Conservation (phyloP, 805 yeast species). For the Metschnikowia picachoensis region DNA sequence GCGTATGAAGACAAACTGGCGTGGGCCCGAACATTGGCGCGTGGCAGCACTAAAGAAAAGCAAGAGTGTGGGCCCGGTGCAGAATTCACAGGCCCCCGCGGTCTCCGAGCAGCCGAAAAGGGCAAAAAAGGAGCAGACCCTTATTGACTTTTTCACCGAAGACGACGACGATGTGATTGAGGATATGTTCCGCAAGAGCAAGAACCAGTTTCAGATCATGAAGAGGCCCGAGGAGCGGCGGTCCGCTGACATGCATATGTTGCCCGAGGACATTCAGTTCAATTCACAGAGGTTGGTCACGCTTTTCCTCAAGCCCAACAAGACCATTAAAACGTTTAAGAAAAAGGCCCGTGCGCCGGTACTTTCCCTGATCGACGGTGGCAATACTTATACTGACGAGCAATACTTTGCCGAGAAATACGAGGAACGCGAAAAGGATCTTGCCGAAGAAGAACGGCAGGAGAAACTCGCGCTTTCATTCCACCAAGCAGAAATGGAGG, state of each 20-base stretch:
- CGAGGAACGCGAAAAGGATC: conserved; percentile 30
- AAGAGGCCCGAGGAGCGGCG: conserved; percentile 30
- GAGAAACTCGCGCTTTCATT: conserved; percentile 33
- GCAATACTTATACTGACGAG: conserved; percentile 50
- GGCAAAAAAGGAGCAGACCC: conserved; percentile 22
- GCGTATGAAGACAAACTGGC: conserved; percentile 68
- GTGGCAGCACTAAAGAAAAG: conserved; percentile 45
- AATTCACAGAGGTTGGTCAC: conserved; percentile 63
- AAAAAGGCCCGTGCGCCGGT: neutral
- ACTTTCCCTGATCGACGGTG: neutral
- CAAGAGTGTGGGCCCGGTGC: conserved; percentile 21
- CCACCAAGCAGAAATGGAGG: conserved; percentile 41
- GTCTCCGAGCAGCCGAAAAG: conserved; percentile 11
- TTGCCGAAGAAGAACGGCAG: conserved; percentile 30
- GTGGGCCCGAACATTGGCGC: conserved; percentile 92
- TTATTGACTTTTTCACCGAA: conserved; percentile 32
- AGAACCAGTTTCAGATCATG: conserved; percentile 19
- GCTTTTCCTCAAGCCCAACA: conserved; percentile 64
- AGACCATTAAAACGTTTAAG: conserved; percentile 31
- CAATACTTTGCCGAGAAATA: conserved; percentile 70
- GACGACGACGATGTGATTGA: conserved; percentile 28
- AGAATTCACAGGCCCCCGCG: neutral
- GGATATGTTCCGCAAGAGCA: conserved; percentile 32
- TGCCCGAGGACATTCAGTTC: conserved; percentile 75
- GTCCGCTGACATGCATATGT: conserved; percentile 36